Evolutionary conservation across 2,329 filamentous ascomycete species (phyloP).

Genomic region (Clarireedia sp.): DNA sequence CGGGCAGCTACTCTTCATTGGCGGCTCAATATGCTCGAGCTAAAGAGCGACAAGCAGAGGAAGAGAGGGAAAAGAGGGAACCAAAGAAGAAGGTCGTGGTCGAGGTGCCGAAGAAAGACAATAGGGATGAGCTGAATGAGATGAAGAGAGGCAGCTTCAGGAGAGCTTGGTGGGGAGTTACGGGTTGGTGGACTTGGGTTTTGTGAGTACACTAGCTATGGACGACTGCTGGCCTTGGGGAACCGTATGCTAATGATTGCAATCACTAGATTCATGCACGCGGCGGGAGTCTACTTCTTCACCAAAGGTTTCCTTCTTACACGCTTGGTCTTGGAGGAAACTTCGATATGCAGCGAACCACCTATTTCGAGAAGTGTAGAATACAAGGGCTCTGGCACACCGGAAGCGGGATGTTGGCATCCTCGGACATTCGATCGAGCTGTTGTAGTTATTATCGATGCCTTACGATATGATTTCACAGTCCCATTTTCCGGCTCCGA

Average conservation of each 20-base stretch:
- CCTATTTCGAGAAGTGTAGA: slow-evolving; percentile 46
- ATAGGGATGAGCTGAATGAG: slow-evolving; percentile 24
- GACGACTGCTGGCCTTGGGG: too few species aligned
- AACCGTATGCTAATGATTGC: slow-evolving; percentile 13
- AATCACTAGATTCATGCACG: slow-evolving; percentile 49
- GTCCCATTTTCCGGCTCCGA: slow-evolving; percentile 53
- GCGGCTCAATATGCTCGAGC: slow-evolving; percentile 29
- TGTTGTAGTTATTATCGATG: slow-evolving; percentile 84
- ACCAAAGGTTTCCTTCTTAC: slow-evolving; percentile 92
- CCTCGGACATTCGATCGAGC: slow-evolving; percentile 89
- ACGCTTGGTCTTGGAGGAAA: slow-evolving; percentile 69
- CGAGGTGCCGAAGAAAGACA: slow-evolving; percentile 18
- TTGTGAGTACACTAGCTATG: slow-evolving; percentile 22
- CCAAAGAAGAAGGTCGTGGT: slow-evolving; percentile 8
- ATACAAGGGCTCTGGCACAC: slow-evolving; percentile 27
- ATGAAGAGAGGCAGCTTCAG: slow-evolving; percentile 22
- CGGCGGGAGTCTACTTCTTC: slow-evolving; percentile 80
- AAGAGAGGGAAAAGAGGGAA: slow-evolving; percentile 18
- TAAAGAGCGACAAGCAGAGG: slow-evolving; percentile 25
- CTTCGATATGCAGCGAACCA: slow-evolving; percentile 59
- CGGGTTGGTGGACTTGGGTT: slow-evolving; percentile 27
- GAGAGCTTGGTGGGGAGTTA: slow-evolving; percentile 26
- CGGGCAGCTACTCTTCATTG: slow-evolving; percentile 24
- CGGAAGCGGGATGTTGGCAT: slow-evolving; percentile 84
- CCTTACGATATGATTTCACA: slow-evolving; percentile 93